These are phyloP conservation scores for Pelargonium australe DNA, from an alignment of 441 rosid species.

Conservation along the genomic window DNA sequence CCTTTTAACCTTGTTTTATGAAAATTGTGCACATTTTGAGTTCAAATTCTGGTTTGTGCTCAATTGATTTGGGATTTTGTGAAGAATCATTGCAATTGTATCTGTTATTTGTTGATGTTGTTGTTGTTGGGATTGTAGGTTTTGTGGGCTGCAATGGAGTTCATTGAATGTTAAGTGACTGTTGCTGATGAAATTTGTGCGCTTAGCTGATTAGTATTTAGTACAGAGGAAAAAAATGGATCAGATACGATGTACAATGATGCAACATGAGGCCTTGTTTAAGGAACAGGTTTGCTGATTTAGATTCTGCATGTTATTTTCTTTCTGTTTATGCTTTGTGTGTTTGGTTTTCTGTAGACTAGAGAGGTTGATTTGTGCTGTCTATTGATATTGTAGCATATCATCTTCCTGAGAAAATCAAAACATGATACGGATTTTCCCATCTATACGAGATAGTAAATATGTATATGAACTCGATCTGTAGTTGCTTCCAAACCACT, in stretches of 20 bases:
- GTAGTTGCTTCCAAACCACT: too few species aligned
- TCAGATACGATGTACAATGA: conserved; percentile 14
- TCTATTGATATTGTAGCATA: too few species aligned
- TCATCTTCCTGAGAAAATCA: too few species aligned
- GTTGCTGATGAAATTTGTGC: background rate
- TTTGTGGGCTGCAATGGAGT: background rate
- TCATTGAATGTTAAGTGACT: background rate
- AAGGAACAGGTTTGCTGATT: conserved; percentile 14
- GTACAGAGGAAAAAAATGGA: conserved; percentile 10
- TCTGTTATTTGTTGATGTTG: background rate
- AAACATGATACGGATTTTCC: too few species aligned
- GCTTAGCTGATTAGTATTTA: background rate
- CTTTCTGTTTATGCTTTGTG: too few species aligned
- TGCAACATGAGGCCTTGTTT: conserved; percentile 16
- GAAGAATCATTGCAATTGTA: too few species aligned
- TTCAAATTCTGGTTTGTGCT: too few species aligned
- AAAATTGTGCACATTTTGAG: background rate
- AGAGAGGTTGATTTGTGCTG: too few species aligned
- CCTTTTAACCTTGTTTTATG: background rate
- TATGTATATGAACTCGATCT: too few species aligned
- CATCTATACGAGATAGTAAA: too few species aligned
- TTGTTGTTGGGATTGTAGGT: background rate
- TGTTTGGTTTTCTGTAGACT: too few species aligned
- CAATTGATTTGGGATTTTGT: too few species aligned
- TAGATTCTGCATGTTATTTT: background rate